phyloP scores from a whole-genome alignment of 1,284 basidiomycete species.

The Xerocomus amazonicus region DNA sequence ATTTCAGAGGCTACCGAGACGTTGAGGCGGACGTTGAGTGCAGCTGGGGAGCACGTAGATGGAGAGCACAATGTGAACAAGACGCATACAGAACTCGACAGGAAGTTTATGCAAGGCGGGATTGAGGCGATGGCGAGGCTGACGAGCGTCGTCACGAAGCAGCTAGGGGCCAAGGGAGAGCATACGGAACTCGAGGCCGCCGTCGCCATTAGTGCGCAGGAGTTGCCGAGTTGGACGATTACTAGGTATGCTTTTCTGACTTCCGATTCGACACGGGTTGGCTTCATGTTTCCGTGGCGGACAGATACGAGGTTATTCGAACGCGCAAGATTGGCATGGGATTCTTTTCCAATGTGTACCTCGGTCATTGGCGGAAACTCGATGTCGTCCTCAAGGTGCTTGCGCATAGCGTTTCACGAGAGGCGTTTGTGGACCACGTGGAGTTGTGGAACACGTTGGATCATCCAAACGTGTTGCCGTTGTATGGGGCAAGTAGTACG shows the following conservation, averaged over 20 bases:
- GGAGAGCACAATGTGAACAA: not conserved
- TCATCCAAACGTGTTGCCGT: slow-evolving; percentile 51
- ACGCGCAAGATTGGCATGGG: slow-evolving; percentile 63
- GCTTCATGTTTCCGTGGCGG: not conserved
- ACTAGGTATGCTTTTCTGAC: slow-evolving; percentile 40
- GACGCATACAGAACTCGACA: slow-evolving; percentile 28
- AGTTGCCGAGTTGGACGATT: slow-evolving; percentile 70
- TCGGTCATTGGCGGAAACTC: slow-evolving; percentile 57
- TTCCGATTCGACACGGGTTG: not conserved
- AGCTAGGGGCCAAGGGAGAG: not conserved
- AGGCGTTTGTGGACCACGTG: slow-evolving; percentile 50
- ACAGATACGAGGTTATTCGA: slow-evolving; percentile 60
- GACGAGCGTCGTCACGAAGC: slow-evolving; percentile 22
- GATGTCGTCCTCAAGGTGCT: slow-evolving; percentile 61
- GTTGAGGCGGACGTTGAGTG: slow-evolving; percentile 60
- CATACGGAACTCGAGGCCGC: not conserved
- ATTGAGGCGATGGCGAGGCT: slow-evolving; percentile 49
- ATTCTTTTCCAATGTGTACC: slow-evolving; percentile 68
- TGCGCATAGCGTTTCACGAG: slow-evolving; percentile 43
- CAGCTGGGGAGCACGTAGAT: not conserved
- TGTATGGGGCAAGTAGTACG: slow-evolving; percentile 61
- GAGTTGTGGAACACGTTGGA: slow-evolving; percentile 49
- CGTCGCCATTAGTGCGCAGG: slow-evolving; percentile 25
- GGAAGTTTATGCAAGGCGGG: slow-evolving; percentile 46
- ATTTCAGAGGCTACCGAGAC: slow-evolving; percentile 80